Evolutionary conservation across 345 rosid genomes (phyloP).

Genomic region (Odontarrhena argentea): DNA sequence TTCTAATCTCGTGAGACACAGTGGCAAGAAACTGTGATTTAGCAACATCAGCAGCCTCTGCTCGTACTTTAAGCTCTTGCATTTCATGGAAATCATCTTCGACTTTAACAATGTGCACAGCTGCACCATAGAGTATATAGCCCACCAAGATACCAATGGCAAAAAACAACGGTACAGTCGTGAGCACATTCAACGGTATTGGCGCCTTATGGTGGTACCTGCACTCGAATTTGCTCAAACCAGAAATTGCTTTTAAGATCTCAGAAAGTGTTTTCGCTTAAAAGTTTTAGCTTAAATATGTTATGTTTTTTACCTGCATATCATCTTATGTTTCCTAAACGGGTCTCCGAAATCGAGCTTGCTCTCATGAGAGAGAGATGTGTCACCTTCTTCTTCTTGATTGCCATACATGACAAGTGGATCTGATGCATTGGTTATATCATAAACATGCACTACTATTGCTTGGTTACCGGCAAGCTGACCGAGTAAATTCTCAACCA

Average conservation of each 20-base stretch:
- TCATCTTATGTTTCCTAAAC: slow-evolving; percentile 88
- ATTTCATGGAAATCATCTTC: slow-evolving; percentile 86
- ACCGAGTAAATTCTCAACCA: slow-evolving; percentile 93
- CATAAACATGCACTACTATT: slow-evolving; percentile 87
- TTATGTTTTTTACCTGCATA: slow-evolving; percentile 63
- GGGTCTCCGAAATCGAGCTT: slow-evolving; percentile 96
- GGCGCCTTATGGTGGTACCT: slow-evolving; percentile 93
- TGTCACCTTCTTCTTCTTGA: slow-evolving; percentile 78
- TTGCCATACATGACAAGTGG: slow-evolving; percentile 90
- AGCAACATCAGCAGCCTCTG: slow-evolving; percentile 98
- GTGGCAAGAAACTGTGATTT: slow-evolving; percentile 99
- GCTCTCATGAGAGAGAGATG: slow-evolving; percentile 73
- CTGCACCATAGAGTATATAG: slow-evolving; percentile 79
- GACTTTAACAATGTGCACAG: slow-evolving; percentile 78
- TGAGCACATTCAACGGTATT: slow-evolving; percentile 65
- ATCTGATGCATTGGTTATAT: slow-evolving; percentile 80
- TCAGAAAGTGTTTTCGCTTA: not conserved
- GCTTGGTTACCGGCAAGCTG: slow-evolving; percentile 97
- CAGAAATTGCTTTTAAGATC: slow-evolving; percentile 14
- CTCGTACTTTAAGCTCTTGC: slow-evolving; percentile 80
- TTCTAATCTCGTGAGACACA: slow-evolving; percentile 96
- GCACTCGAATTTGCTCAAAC: slow-evolving; percentile 22
- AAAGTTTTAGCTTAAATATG: not conserved
- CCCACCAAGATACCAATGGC: slow-evolving; percentile 79
- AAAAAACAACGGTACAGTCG: slow-evolving; percentile 69